These are phyloP conservation scores for Penicillium capsulatum DNA, from an alignment of 2,329 filamentous ascomycete genomes.

Conservation along the genomic window DNA sequence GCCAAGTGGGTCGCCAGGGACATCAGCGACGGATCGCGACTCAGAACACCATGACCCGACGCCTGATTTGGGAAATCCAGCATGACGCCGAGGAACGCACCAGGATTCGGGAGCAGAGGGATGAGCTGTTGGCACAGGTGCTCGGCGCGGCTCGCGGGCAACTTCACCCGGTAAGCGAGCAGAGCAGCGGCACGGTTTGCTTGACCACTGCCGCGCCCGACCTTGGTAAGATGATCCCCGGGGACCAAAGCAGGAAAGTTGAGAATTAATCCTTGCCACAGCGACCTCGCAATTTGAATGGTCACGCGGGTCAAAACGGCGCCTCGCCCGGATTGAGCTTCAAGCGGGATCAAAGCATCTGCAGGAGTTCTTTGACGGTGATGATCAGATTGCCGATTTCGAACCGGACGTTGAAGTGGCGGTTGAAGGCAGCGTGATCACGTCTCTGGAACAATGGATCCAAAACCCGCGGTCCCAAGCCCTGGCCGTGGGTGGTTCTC, in stretches of 20 bases:
- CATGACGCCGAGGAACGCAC: constrained; percentile 29
- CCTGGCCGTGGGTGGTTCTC: constrained; percentile 30
- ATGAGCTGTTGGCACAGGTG: constrained; percentile 26
- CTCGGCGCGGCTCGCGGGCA: constrained; percentile 23
- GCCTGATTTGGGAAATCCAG: constrained; percentile 38
- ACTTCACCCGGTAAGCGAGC: constrained; percentile 23
- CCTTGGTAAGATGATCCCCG: constrained; percentile 24
- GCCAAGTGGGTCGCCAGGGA: constrained; percentile 32
- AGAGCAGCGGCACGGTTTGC: constrained; percentile 30
- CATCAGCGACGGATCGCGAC: constrained; percentile 31
- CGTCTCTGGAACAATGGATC: constrained; percentile 34
- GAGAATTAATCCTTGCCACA: constrained; percentile 17
- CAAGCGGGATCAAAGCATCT: constrained; percentile 35
- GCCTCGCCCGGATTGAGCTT: constrained; percentile 31
- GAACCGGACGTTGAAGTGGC: constrained; percentile 27
- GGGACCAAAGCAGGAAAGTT: not conserved
- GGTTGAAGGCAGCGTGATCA: constrained; percentile 25
- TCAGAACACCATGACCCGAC: constrained; percentile 35
- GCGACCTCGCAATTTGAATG: constrained; percentile 28
- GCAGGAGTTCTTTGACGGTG: constrained; percentile 34
- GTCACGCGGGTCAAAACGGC: constrained; percentile 32
- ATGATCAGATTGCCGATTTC: constrained; percentile 32
- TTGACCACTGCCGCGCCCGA: constrained; percentile 32
- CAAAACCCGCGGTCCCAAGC: constrained; percentile 32
- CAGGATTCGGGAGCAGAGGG: constrained; percentile 24